Percentiles rank a stretch among this genome's conserved stretches.
phyloP scores from a whole-genome alignment of 2,329 filamentous ascomycete genomes.

The Huntiella savannae region DNA sequence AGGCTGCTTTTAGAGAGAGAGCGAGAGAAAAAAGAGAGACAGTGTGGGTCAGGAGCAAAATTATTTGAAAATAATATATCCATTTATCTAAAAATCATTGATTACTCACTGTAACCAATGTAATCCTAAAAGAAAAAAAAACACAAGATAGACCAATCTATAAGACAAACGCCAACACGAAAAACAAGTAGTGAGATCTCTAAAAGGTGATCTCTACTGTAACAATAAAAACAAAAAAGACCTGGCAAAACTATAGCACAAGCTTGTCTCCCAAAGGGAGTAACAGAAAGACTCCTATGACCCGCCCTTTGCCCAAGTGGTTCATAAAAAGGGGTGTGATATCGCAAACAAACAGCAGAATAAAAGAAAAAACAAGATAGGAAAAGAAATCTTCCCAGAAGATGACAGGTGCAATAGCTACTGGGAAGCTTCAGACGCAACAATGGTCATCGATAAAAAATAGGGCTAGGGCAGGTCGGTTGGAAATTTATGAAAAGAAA shows the following conservation, averaged over 20 bases:
- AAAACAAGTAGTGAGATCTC: not conserved
- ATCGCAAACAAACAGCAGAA: not conserved
- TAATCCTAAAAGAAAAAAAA: not conserved
- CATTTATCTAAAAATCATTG: not conserved
- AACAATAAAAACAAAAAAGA: too few species aligned
- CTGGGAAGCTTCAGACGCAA: conserved; percentile 7
- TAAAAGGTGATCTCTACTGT: too few species aligned
- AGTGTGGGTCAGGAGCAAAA: not conserved
- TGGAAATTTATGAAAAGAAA: conserved; percentile 15
- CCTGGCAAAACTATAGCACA: too few species aligned
- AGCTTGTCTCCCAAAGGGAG: too few species aligned
- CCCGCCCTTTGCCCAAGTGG: too few species aligned
- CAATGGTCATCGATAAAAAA: too few species aligned
- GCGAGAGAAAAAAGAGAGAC: not conserved
- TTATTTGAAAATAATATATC: not conserved
- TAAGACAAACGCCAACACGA: not conserved
- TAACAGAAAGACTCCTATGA: too few species aligned
- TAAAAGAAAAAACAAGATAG: not conserved
- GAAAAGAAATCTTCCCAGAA: conserved; percentile 4
- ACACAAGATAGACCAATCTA: not conserved
- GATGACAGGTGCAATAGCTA: conserved; percentile 5
- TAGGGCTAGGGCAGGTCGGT: too few species aligned
- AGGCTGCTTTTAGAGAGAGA: not conserved
- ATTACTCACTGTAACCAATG: not conserved
- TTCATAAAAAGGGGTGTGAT: too few species aligned